These are phyloP conservation scores for Acrocalymma vagum DNA, from an alignment of 2,329 filamentous ascomycete genomes.

Conservation along the genomic window DNA sequence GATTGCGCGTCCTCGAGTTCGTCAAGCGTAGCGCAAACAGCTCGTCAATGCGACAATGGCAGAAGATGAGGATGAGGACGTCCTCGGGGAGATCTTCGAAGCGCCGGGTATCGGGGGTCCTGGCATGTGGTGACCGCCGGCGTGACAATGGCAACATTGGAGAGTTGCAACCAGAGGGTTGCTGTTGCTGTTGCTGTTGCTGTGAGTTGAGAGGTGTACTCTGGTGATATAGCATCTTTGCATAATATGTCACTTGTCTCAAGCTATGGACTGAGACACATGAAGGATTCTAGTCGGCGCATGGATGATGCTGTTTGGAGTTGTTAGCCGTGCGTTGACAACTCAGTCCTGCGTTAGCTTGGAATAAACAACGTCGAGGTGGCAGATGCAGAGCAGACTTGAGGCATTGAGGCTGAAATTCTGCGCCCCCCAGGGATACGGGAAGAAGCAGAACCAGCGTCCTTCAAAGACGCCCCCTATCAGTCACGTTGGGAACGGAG, in stretches of 20 bases:
- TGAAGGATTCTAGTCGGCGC: slow-evolving; percentile 2
- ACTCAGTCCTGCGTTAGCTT: no score
- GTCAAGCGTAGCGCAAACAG: slow-evolving; percentile 31
- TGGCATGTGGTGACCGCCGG: slow-evolving; percentile 6
- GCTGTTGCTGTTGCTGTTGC: not conserved
- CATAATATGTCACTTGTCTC: slow-evolving; percentile 9
- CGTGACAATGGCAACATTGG: slow-evolving; percentile 11
- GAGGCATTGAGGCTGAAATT: no score
- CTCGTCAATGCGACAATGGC: slow-evolving; percentile 37
- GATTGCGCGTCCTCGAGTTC: slow-evolving; percentile 21
- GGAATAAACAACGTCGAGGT: no score
- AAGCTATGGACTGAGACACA: slow-evolving; percentile 5
- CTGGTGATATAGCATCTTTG: not conserved
- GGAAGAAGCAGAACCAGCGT: no score
- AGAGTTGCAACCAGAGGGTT: not conserved
- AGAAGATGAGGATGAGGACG: slow-evolving; percentile 38
- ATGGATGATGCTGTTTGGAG: slow-evolving; percentile 8
- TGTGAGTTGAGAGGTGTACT: not conserved
- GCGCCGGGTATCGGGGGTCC: slow-evolving; percentile 4
- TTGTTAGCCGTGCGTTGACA: slow-evolving; percentile 6
- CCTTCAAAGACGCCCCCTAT: no score
- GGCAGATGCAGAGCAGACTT: no score
- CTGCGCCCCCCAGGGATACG: no score
- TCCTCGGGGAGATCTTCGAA: slow-evolving; percentile 36
- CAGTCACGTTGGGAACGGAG: no score